Percentiles rank a stretch among this genome's conserved stretches.
Conservation (phyloP, 2,329 filamentous ascomycete genomes). For the Arthroderma sp. region DNA sequence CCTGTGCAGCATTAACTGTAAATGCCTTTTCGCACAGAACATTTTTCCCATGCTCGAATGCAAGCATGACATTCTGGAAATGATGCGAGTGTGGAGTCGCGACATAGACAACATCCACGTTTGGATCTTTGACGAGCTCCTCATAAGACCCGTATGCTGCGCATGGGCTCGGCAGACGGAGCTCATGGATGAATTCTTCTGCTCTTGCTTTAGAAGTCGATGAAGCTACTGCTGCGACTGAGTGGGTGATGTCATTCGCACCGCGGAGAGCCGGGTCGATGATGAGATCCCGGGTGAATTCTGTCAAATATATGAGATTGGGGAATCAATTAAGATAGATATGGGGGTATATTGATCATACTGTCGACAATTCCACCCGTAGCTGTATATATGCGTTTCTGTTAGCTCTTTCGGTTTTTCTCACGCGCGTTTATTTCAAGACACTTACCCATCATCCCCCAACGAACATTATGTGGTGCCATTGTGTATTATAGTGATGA, state of each 20-base stretch:
- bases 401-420: slow-evolving; percentile 2
- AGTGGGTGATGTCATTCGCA: slow-evolving; percentile 61
- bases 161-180: slow-evolving; percentile 54
- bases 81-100: slow-evolving; percentile 87
- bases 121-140: slow-evolving; percentile 63
- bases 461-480: slow-evolving; percentile 23
- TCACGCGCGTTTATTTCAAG: background rate
- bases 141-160: slow-evolving; percentile 69
- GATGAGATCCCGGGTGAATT: slow-evolving; percentile 65
- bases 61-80: slow-evolving; percentile 82
- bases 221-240: slow-evolving; percentile 66
- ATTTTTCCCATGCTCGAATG: slow-evolving; percentile 68
- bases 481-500: slow-evolving; percentile 15
- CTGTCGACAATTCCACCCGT: slow-evolving; percentile 32
- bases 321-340: background rate
- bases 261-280: slow-evolving; percentile 56
- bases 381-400: slow-evolving; percentile 17
- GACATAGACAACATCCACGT: slow-evolving; percentile 77
- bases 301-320: slow-evolving; percentile 16
- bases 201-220: slow-evolving; percentile 60
- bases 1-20: slow-evolving; percentile 68
- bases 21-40: slow-evolving; percentile 87
- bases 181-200: slow-evolving; percentile 56
- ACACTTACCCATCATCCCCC: slow-evolving; percentile 33
- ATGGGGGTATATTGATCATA: slow-evolving; percentile 13